A percentile compares a stretch with the other conserved stretches of the same genome.
Evolutionary conservation across 163 green algal genomes (phyloP).

Genomic region (Chlamydomonas reinhardtii): DNA sequence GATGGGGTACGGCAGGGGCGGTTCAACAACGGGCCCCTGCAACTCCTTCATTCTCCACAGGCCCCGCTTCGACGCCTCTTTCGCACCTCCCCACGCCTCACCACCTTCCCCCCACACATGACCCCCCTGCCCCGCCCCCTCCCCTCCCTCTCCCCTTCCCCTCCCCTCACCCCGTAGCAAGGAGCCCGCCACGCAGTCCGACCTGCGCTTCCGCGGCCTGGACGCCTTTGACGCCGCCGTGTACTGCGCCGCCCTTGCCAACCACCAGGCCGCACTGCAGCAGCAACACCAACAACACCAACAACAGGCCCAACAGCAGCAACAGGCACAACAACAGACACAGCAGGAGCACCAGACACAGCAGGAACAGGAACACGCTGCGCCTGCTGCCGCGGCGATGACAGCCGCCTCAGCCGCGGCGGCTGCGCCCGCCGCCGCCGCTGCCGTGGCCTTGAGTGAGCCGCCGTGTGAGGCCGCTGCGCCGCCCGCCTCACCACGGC

Average conservation of each 20-base stretch:
- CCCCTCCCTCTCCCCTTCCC: neutral
- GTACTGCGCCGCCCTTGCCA: conserved; percentile 33
- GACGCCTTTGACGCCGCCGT: conserved; percentile 48
- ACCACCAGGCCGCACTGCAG: neutral
- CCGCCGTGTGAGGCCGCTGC: too few relatives aligned
- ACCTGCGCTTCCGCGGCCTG: conserved; percentile 38
- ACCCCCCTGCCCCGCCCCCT: too few relatives aligned
- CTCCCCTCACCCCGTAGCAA: neutral
- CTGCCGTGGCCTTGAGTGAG: too few relatives aligned
- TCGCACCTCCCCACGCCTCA: too few relatives aligned
- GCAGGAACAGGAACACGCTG: neutral
- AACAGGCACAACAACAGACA: neutral
- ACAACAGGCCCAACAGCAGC: neutral
- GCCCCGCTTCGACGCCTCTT: too few relatives aligned
- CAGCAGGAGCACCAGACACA: neutral
- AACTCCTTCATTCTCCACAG: too few relatives aligned
- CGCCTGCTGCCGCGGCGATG: too few relatives aligned
- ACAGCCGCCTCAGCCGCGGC: neutral
- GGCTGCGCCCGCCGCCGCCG: neutral
- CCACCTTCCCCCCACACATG: too few relatives aligned
- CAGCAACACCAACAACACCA: conserved; percentile 1
- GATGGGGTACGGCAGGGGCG: too few relatives aligned
- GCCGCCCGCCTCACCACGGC: neutral
- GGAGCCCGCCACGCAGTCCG: conserved; percentile 46
- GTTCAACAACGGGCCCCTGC: too few relatives aligned